A percentile compares a stretch with the other conserved stretches of the same genome.
Evolutionary conservation across 306 rosid genomes (phyloP).

Genomic region (Trifolium fragiferum): DNA sequence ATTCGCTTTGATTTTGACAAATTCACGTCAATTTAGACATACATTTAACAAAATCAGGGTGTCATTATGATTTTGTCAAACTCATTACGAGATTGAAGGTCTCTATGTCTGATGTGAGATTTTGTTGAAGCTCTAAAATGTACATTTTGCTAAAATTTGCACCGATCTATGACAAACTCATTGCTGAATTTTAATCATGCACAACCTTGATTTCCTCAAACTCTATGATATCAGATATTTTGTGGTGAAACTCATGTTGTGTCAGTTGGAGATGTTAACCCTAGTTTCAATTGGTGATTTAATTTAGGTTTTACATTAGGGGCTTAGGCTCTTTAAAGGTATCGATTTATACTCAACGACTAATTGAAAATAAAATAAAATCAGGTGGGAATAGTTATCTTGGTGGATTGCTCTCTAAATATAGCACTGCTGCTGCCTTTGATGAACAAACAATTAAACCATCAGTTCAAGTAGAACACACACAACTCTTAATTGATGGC

Average conservation of each 20-base stretch:
- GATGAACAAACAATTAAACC: conserved; percentile 77
- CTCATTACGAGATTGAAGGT: too few relatives aligned
- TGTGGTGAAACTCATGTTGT: not conserved
- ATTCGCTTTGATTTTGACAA: not conserved
- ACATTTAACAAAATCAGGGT: too few relatives aligned
- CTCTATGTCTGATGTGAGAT: not conserved
- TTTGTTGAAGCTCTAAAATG: too few relatives aligned
- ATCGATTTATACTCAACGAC: not conserved
- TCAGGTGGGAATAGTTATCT: conserved; percentile 57
- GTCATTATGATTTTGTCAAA: too few relatives aligned
- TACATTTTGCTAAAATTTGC: too few relatives aligned
- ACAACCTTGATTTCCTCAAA: not conserved
- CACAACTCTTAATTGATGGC: conserved; percentile 79
- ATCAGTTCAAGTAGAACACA: conserved; percentile 52
- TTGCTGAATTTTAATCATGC: not conserved
- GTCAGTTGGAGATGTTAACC: not conserved
- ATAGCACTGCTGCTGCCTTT: conserved; percentile 64
- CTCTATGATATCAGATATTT: not conserved
- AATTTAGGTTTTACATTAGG: not conserved
- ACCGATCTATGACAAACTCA: not conserved
- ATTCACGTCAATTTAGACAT: too few relatives aligned
- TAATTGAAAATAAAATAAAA: not conserved
- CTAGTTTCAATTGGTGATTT: not conserved
- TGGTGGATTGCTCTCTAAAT: conserved; percentile 48
- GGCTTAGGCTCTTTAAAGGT: not conserved